phyloP scores from a whole-genome alignment of 768 basidiomycete species.

The Cyathus striatus region DNA sequence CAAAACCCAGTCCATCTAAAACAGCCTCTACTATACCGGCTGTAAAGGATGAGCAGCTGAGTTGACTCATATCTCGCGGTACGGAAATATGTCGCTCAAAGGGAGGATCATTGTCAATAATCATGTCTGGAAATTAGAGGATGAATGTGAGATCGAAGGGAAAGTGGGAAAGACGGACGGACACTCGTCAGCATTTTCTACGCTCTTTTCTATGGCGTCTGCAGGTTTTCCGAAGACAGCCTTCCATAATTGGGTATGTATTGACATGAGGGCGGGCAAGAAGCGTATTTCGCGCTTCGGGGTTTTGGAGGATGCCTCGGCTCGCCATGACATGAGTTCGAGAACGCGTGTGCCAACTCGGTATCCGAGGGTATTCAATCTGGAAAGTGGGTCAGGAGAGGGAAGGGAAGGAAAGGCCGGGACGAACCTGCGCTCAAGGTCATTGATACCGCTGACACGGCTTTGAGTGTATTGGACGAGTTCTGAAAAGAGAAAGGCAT shows the following conservation, averaged over 20 bases:
- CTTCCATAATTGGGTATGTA: conserved; percentile 94
- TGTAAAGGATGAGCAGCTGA: conserved; percentile 96
- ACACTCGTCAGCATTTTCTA: conserved; percentile 97
- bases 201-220: conserved; percentile 93
- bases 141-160: conserved; percentile 5
- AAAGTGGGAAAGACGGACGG: conserved; percentile 16
- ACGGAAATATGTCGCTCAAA: conserved; percentile 91
- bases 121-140: conserved; percentile 68
- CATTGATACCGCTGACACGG: conserved; percentile 89
- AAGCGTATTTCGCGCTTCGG: conserved; percentile 92
- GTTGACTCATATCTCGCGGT: conserved; percentile 87
- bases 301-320: conserved; percentile 74
- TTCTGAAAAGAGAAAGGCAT: conserved; percentile 90
- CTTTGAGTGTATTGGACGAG: conserved; percentile 95
- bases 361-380: conserved; percentile 90
- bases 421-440: conserved; percentile 81
- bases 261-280: conserved; percentile 85
- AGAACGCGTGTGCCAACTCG: conserved; percentile 85
- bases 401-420: conserved; percentile 3
- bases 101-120: conserved; percentile 93
- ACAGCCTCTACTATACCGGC: conserved; percentile 98
- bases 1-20: conserved; percentile 89
- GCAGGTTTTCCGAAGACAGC: conserved; percentile 92
- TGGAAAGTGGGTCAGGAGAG: conserved; percentile 21
- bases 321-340: conserved; percentile 79